Base-by-base conservation (phyloP, 106 monocot species). In the Xerophyta viscosa region DNA sequence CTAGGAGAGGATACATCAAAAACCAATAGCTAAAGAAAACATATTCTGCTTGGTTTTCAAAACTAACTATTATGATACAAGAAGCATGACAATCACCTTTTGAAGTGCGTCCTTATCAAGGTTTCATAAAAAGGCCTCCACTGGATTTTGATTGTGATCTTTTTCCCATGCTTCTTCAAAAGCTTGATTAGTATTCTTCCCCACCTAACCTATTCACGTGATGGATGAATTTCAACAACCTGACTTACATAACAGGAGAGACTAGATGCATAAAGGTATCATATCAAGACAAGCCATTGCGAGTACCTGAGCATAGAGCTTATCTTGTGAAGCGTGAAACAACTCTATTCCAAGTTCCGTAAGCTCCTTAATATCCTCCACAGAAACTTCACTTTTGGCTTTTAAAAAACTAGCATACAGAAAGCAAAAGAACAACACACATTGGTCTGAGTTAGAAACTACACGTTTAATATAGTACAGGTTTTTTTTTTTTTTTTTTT, bases 111-210 rank as follows among this genome's bases (percentile, higher is more conserved):
- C 22, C 56, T 61, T 63, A 80, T 83, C 69, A 98, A 66, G 48
- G 71, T 71, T 39, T 90, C 86, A 77, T 99, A 83, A 5, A 90
- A 64, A 19, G 90, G 90, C 45, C 86, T 99, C 90, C 86, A 90
- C 8, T 82, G 65, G 42, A 90, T 63, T 23, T 39, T 66, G 7
- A 98, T 22, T 3, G 77, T 74, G 23, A 99, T 50, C 53, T 75
- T 99, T 68, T 83, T 90, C n/a, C 74, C 78, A 29, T 80, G 76
- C 66, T 99, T 99, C 64, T 64, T 86, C 37, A 99, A 58, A 59
- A 99, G 65, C 51, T 67, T 99, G 56, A 76, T 66, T 61, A 90
- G 48, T 14, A 86, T 56, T 50, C 48, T 27, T 57, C 98, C 90
- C 98, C 98, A 99, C 66, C 77, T 99, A 69, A 86, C 83, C 98